Conservation (phyloP, 345 rosid species). For the Lumnitzera littorea region DNA sequence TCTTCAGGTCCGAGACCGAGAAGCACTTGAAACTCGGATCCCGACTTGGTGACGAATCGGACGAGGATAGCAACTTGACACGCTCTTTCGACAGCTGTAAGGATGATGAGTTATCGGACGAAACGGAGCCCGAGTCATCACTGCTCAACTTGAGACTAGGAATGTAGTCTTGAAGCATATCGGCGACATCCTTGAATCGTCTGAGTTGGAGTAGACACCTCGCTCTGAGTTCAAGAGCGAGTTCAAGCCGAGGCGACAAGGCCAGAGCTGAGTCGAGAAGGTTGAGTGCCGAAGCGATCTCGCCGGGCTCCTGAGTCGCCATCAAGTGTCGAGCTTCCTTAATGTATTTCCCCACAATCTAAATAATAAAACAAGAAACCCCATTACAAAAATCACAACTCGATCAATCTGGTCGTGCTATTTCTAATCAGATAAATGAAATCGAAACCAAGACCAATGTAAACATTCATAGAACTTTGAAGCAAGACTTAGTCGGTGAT, state of each 20-base stretch:
- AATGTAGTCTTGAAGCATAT: slow-evolving; percentile 85
- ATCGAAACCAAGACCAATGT: too few species aligned
- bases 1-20: slow-evolving; percentile 30
- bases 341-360: slow-evolving; percentile 69
- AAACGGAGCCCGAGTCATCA: slow-evolving; percentile 40
- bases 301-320: slow-evolving; percentile 54
- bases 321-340: slow-evolving; percentile 66
- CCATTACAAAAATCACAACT: too few species aligned
- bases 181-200: slow-evolving; percentile 68
- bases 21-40: slow-evolving; percentile 37
- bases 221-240: slow-evolving; percentile 72
- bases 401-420: too few species aligned
- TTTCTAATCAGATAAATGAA: too few species aligned
- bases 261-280: slow-evolving; percentile 78
- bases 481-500: too few species aligned
- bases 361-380: background rate
- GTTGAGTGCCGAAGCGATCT: slow-evolving; percentile 54
- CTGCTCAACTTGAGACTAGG: slow-evolving; percentile 57
- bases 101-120: slow-evolving; percentile 41
- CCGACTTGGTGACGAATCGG: slow-evolving; percentile 1
- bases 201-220: slow-evolving; percentile 58
- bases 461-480: too few species aligned
- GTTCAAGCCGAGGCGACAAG: slow-evolving; percentile 69
- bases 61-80: slow-evolving; percentile 40
- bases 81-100: slow-evolving; percentile 43